phyloP scores from a whole-genome alignment of 441 rosid species.

The Pelargonium fulgidum region DNA sequence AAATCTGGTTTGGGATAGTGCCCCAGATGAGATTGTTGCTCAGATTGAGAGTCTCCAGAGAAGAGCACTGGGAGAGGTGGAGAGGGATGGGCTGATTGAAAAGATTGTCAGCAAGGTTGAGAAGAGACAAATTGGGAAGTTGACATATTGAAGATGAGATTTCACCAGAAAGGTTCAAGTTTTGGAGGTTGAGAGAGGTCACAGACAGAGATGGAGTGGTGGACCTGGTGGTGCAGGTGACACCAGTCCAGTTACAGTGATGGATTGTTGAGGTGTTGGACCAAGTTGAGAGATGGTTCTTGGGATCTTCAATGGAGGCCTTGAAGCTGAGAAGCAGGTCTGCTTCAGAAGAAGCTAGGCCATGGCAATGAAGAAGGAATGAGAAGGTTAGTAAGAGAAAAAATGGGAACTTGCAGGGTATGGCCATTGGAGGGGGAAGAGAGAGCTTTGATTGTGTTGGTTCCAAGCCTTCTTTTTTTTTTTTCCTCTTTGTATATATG shows the following conservation, averaged over 20 bases:
- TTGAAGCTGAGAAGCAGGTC: slow-evolving; percentile 67
- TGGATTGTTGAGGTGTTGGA: slow-evolving; percentile 43
- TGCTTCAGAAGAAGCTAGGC: slow-evolving; percentile 40
- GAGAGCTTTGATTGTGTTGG: slow-evolving; percentile 19
- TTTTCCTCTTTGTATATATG: too few species aligned
- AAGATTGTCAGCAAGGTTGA: slow-evolving; percentile 68
- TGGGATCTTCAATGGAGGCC: slow-evolving; percentile 61
- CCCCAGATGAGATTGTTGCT: slow-evolving; percentile 92
- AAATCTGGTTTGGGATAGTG: slow-evolving; percentile 79
- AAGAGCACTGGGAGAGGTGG: slow-evolving; percentile 56
- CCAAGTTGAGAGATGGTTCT: slow-evolving; percentile 62
- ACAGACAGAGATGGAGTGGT: slow-evolving; percentile 42
- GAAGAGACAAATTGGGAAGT: slow-evolving; percentile 48
- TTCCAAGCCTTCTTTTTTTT: slow-evolving; percentile 17
- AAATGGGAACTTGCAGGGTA: slow-evolving; percentile 26
- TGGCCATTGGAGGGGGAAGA: slow-evolving; percentile 49
- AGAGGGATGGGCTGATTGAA: slow-evolving; percentile 84
- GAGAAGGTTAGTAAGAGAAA: slow-evolving; percentile 35
- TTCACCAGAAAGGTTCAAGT: slow-evolving; percentile 82
- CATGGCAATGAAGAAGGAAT: slow-evolving; percentile 24
- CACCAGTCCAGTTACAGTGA: slow-evolving; percentile 84
- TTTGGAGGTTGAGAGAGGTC: slow-evolving; percentile 59
- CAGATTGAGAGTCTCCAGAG: slow-evolving; percentile 70
- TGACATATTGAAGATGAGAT: slow-evolving; percentile 62
- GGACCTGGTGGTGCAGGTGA: slow-evolving; percentile 39